These are phyloP conservation scores for Rhodotorula taiwanensis DNA, from an alignment of 768 basidiomycete species.

Conservation along the genomic window DNA sequence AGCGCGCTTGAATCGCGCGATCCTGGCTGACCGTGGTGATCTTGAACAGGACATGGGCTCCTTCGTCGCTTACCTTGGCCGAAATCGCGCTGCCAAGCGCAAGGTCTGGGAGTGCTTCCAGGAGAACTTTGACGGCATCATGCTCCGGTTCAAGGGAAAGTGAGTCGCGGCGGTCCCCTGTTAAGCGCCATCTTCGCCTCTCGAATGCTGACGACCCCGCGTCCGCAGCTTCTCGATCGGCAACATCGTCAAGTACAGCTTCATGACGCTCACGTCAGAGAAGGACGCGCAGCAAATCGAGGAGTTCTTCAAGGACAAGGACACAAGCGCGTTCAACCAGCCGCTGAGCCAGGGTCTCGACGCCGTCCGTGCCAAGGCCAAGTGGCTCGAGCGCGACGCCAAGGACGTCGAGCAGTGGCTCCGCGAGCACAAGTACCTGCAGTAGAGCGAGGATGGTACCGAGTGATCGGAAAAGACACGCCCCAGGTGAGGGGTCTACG, in stretches of 20 bases:
- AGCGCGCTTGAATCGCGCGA: conserved; percentile 33
- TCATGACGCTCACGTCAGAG: conserved; percentile 57
- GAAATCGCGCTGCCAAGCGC: conserved; percentile 56
- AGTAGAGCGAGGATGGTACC: too few relatives aligned
- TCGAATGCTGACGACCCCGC: conserved; percentile 43
- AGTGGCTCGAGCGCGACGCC: conserved; percentile 53
- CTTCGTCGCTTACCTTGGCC: conserved; percentile 57
- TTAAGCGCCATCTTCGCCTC: not conserved
- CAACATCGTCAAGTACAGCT: conserved; percentile 44
- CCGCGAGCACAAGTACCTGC: conserved; percentile 6
- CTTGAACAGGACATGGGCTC: conserved; percentile 53
- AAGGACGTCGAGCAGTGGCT: conserved; percentile 41
- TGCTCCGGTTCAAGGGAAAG: conserved; percentile 61
- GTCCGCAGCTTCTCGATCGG: conserved; percentile 51
- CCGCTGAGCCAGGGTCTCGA: conserved; percentile 64
- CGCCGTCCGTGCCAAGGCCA: conserved; percentile 55
- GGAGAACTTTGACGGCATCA: conserved; percentile 37
- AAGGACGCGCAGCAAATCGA: conserved; percentile 59
- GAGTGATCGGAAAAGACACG: too few relatives aligned
- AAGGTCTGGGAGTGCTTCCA: conserved; percentile 59
- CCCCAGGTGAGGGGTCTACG: too few relatives aligned
- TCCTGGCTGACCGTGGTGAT: not conserved
- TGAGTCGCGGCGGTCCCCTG: not conserved
- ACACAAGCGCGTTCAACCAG: conserved; percentile 58
- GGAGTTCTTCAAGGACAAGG: conserved; percentile 68